phyloP scores from a whole-genome alignment of 768 basidiomycete genomes.

The Suillus plorans region DNA sequence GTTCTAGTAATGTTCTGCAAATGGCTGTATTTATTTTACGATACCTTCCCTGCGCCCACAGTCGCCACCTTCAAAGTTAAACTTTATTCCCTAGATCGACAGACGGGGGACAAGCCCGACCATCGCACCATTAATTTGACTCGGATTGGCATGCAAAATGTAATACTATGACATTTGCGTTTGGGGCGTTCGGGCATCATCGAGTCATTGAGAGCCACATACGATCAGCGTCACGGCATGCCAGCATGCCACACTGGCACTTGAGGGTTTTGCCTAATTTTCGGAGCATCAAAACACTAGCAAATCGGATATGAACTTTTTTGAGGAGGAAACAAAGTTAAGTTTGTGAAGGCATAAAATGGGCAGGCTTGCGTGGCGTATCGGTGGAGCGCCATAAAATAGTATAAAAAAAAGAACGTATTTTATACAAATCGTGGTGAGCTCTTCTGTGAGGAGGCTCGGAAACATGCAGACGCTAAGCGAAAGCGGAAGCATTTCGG shows the following conservation, averaged over 20 bases:
- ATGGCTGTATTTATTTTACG: not conserved
- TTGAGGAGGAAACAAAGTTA: conserved; percentile 6
- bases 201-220: not conserved
- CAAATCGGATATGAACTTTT: conserved; percentile 1
- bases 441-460: not conserved
- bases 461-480: not conserved
- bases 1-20: not conserved
- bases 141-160: not conserved
- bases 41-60: not conserved
- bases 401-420: not conserved
- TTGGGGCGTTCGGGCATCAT: not conserved
- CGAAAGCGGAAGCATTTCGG: conserved; percentile 1
- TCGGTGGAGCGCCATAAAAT: not conserved
- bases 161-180: not conserved
- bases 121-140: not conserved
- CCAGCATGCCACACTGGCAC: not conserved
- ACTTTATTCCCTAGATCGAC: not conserved
- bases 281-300: conserved; percentile 2
- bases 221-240: not conserved
- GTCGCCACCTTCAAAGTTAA: conserved; percentile 1
- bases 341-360: not conserved
- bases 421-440: not conserved
- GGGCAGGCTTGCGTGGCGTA: not conserved
- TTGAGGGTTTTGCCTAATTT: not conserved
- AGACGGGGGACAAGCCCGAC: not conserved